Conservation (phyloP, 1,284 basidiomycete species). For the Tilletia horrida region DNA sequence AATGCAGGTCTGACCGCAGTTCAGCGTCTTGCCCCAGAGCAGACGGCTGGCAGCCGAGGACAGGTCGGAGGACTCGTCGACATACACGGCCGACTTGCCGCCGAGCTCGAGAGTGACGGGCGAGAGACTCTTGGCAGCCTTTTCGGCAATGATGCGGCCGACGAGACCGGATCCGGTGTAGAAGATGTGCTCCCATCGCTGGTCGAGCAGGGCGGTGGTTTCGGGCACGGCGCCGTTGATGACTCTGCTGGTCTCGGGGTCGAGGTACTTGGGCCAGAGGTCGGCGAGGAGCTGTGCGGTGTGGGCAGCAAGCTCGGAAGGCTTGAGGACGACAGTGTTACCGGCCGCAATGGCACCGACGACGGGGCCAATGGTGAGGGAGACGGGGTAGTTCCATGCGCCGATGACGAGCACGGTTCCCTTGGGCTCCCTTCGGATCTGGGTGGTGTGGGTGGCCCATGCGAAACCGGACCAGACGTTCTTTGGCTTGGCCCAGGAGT, state of each 20-base stretch:
- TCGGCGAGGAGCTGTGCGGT: constrained; percentile 68
- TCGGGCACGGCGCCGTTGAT: constrained; percentile 74
- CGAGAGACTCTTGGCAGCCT: constrained; percentile 80
- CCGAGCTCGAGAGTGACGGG: constrained; percentile 76
- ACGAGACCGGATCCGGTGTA: constrained; percentile 66
- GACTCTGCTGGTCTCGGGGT: constrained; percentile 68
- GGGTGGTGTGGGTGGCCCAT: constrained; percentile 51
- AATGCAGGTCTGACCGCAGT: constrained; percentile 63
- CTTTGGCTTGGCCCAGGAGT: constrained; percentile 54
- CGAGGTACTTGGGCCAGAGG: constrained; percentile 76
- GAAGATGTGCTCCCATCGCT: constrained; percentile 74
- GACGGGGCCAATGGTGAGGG: constrained; percentile 54
- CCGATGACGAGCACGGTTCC: constrained; percentile 58
- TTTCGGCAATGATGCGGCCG: constrained; percentile 72
- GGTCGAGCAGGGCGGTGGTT: constrained; percentile 72
- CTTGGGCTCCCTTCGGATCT: constrained; percentile 56
- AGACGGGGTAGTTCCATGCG: constrained; percentile 54
- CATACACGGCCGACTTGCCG: constrained; percentile 77
- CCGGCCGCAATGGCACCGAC: constrained; percentile 57
- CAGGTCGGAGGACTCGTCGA: constrained; percentile 65
- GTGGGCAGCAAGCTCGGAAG: constrained; percentile 72
- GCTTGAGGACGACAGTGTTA: constrained; percentile 59
- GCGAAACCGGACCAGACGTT: constrained; percentile 46
- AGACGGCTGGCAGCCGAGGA: constrained; percentile 60
- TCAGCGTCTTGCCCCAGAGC: constrained; percentile 75